Evolutionary conservation across 179 eudicot species (phyloP).

Genomic region (Spergularia azorica): DNA sequence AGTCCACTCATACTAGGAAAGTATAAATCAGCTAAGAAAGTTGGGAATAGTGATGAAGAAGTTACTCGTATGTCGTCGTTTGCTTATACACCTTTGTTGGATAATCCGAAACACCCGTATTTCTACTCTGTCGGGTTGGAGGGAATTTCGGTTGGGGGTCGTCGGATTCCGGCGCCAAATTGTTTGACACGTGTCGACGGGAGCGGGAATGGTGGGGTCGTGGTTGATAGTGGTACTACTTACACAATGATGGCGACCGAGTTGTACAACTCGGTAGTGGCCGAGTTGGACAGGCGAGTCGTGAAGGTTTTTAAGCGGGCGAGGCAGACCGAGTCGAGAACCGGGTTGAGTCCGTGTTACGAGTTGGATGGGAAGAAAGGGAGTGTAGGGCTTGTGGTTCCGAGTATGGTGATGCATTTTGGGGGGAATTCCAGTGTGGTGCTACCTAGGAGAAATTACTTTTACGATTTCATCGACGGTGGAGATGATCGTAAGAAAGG

Average conservation of each 20-base stretch:
- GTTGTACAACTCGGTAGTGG: slow-evolving; percentile 46
- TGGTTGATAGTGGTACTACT: slow-evolving; percentile 88
- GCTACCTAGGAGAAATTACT: slow-evolving; percentile 71
- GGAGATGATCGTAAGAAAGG: slow-evolving; percentile 41
- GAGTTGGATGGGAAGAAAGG: slow-evolving; percentile 26
- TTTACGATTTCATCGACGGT: slow-evolving; percentile 68
- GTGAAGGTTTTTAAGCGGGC: slow-evolving; percentile 50
- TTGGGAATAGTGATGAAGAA: not conserved
- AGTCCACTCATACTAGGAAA: slow-evolving; percentile 82
- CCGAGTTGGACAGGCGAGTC: slow-evolving; percentile 45
- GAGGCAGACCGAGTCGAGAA: slow-evolving; percentile 43
- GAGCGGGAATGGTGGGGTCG: slow-evolving; percentile 81
- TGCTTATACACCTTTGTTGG: slow-evolving; percentile 60
- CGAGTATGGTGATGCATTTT: slow-evolving; percentile 60
- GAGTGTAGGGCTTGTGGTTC: slow-evolving; percentile 35
- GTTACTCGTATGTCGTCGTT: slow-evolving; percentile 22
- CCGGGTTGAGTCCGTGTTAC: slow-evolving; percentile 83
- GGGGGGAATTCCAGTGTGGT: slow-evolving; percentile 73
- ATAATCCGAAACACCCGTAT: slow-evolving; percentile 72
- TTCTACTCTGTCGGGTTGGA: slow-evolving; percentile 57
- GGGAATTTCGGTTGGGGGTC: slow-evolving; percentile 43
- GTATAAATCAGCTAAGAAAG: slow-evolving; percentile 19
- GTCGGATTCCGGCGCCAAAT: slow-evolving; percentile 49
- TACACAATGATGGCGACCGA: slow-evolving; percentile 64
- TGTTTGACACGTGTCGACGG: slow-evolving; percentile 48